Conservation (phyloP, 352 stramenopile genomes). For the Pythium insidiosum region DNA sequence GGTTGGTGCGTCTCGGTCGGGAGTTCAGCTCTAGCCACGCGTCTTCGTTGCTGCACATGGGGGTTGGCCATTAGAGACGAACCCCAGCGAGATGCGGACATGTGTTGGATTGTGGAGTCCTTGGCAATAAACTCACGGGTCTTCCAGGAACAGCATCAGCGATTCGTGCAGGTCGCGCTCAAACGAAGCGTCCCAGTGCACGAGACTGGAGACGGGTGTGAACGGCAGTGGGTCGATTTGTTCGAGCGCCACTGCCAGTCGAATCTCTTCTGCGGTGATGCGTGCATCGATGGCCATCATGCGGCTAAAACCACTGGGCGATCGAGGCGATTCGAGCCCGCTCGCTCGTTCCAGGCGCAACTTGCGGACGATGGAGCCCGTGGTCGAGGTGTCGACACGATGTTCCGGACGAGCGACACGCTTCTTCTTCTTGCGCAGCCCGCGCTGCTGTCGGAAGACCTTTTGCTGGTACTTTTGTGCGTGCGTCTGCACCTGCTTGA, state of each 20-base stretch:
- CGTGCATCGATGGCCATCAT: not conserved
- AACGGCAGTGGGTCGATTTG: slow-evolving; percentile 46
- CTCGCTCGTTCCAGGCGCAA: not conserved
- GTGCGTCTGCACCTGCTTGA: slow-evolving; percentile 81
- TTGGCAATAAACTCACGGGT: not conserved
- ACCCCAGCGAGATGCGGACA: not conserved
- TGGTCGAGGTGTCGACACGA: slow-evolving; percentile 53
- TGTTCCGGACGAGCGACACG: slow-evolving; percentile 67
- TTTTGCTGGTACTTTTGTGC: slow-evolving; percentile 86
- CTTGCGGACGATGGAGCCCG: slow-evolving; percentile 49
- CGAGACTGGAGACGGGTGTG: slow-evolving; percentile 6
- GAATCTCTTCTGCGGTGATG: not conserved
- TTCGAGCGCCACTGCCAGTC: slow-evolving; percentile 10
- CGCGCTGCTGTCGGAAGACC: slow-evolving; percentile 67
- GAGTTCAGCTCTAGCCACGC: too few species aligned
- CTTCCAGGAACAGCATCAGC: slow-evolving; percentile 13
- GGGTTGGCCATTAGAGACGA: too few species aligned
- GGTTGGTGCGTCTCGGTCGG: too few species aligned
- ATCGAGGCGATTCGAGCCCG: not conserved
- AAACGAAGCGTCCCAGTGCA: slow-evolving; percentile 32
- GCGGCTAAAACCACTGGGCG: not conserved
- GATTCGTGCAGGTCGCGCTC: slow-evolving; percentile 23
- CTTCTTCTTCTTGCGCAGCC: slow-evolving; percentile 82
- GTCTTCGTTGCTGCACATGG: too few species aligned
- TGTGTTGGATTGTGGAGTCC: not conserved